Percentiles rank a stretch among this genome's conserved stretches.
These are phyloP conservation scores for Fusarium anthophilum DNA, from an alignment of 2,329 filamentous ascomycete species.

Conservation along the genomic window DNA sequence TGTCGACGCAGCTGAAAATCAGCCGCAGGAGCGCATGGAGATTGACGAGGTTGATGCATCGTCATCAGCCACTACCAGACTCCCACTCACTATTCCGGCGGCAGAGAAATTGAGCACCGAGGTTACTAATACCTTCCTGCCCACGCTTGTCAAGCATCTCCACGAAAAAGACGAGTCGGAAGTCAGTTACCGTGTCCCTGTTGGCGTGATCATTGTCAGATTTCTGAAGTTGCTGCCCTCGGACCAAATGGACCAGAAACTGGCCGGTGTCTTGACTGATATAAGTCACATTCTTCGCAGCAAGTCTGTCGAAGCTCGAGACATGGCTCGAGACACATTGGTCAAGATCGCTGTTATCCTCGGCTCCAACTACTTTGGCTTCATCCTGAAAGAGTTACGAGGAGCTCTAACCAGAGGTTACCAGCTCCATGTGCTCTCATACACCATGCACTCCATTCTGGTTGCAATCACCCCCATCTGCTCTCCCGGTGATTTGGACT, in stretches of 20 bases:
- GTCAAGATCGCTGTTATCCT: slow-evolving; percentile 83
- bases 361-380: slow-evolving; percentile 85
- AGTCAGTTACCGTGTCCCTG: slow-evolving; percentile 90
- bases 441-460: slow-evolving; percentile 91
- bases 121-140: slow-evolving; percentile 78
- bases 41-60: slow-evolving; percentile 48
- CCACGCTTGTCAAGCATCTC: slow-evolving; percentile 82
- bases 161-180: slow-evolving; percentile 95
- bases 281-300: slow-evolving; percentile 93
- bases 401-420: slow-evolving; percentile 86
- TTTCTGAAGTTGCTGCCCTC: slow-evolving; percentile 82
- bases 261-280: slow-evolving; percentile 88
- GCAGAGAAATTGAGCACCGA: slow-evolving; percentile 75
- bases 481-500: slow-evolving; percentile 85
- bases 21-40: slow-evolving; percentile 54
- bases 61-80: slow-evolving; percentile 49
- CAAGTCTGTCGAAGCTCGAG: slow-evolving; percentile 85
- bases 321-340: slow-evolving; percentile 89
- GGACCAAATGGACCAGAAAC: slow-evolving; percentile 74
- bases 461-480: slow-evolving; percentile 78
- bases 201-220: slow-evolving; percentile 89
- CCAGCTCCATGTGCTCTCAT: slow-evolving; percentile 94
- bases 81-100: slow-evolving; percentile 74
- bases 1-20: slow-evolving; percentile 61
- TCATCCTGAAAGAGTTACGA: slow-evolving; percentile 90